Evolutionary conservation across 352 stramenopile species (phyloP), one percentile per base, ranked within the genome.

Genomic region (Phytophthora europaea): DNA sequence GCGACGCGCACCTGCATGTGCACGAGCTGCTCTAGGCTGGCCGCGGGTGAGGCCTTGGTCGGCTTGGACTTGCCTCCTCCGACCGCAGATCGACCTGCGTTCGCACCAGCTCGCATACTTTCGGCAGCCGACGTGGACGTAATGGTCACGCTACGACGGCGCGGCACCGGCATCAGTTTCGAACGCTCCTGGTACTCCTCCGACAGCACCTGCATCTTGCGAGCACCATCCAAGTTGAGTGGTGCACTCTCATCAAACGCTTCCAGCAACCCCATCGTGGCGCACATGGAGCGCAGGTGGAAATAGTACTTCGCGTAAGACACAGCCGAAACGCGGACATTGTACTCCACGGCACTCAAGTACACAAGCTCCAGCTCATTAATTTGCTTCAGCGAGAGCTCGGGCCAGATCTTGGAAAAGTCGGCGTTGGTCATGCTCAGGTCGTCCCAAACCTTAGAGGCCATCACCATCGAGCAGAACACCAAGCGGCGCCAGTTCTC

Each of bases 401-500:
- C 85, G 5, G 92, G 92, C 77, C 82, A 96, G 57, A 99, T 93
- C 79, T 98, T 97, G 64, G 85, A 95, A 67, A 99, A 99, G 80
- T 99, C 97, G 15, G 89, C 93, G 77, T 99, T 99, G 82, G 95
- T 99, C 97, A 99, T 99, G 75, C 84, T 97, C 31, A 99, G 76
- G 72, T 99, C 97, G 74, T 99, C 97, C 96, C 97, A 99, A 28
- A 99, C 97, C 74, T 99, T 99, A 12, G 90, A 98, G 0, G 95
- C 90, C 79, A 99, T 95, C 33, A 99, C 92, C 95, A 99, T 99
- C 13, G 92, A 98, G 55, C 92, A 97, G 71, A 99, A 99, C 2
- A 99, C 75, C 31, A 99, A 82, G 12, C 94, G 95, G 61, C 94
- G 90, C 97, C 97, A 99, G 80, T 99, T 99, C 61, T 78, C 72